phyloP scores from a whole-genome alignment of 1,139 yeast genomes.

The Scheffersomyces titani region DNA sequence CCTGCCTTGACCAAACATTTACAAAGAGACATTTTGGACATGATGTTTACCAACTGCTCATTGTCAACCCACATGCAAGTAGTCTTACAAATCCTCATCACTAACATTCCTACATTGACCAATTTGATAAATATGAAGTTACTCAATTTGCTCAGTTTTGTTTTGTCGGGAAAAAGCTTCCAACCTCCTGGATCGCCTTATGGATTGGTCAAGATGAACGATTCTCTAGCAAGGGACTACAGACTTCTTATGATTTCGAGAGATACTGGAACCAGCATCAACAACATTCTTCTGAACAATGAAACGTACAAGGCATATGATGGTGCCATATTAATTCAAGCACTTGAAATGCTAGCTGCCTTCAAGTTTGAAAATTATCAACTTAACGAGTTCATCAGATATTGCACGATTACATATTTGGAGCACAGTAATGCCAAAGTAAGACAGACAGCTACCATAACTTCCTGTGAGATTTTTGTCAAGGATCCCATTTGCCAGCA shows the following conservation, averaged over 20 bases:
- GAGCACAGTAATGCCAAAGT: conserved; percentile 80
- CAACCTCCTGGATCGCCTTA: conserved; percentile 89
- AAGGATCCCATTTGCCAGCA: conserved; percentile 85
- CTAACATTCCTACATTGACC: conserved; percentile 78
- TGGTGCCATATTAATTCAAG: conserved; percentile 59
- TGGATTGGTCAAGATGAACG: conserved; percentile 61
- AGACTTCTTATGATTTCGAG: conserved; percentile 71
- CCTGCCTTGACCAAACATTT: conserved; percentile 92
- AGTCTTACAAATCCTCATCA: conserved; percentile 67
- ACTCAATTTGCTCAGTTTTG: conserved; percentile 70
- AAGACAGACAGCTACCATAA: conserved; percentile 80
- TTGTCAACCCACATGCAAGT: conserved; percentile 78
- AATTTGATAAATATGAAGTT: conserved; percentile 70
- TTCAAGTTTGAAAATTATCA: conserved; percentile 78
- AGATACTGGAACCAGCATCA: conserved; percentile 55
- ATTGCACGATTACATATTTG: conserved; percentile 77
- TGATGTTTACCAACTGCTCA: conserved; percentile 77
- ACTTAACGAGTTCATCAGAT: conserved; percentile 82
- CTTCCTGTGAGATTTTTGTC: conserved; percentile 77
- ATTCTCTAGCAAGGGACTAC: conserved; percentile 71
- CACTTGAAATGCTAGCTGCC: conserved; percentile 69
- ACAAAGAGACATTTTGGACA: conserved; percentile 76
- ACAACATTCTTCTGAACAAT: conserved; percentile 36
- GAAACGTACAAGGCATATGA: conserved; percentile 48
- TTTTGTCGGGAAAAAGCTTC: conserved; percentile 81